Evolutionary conservation across 1,284 basidiomycete species (phyloP).

Genomic region (Heliocybe sulcata): DNA sequence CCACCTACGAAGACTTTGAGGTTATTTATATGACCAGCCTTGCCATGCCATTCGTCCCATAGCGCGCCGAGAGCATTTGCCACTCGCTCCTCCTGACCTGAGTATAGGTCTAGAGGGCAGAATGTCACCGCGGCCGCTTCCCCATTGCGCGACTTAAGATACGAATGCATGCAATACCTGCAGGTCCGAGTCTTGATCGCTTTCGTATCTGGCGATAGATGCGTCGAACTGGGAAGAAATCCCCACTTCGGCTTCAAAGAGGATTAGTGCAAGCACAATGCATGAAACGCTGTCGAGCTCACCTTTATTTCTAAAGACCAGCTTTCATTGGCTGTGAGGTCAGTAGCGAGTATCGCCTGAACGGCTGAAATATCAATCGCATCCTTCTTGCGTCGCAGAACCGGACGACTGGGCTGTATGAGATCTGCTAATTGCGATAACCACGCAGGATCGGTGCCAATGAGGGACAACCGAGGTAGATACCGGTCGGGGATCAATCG

Average conservation of each 20-base stretch:
- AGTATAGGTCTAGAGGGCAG: constrained; percentile 87
- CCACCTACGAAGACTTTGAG: constrained; percentile 73
- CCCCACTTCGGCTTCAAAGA: constrained; percentile 84
- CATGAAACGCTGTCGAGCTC: constrained; percentile 8
- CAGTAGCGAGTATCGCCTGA: constrained; percentile 65
- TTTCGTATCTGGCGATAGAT: constrained; percentile 52
- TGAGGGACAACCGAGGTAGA: constrained; percentile 50
- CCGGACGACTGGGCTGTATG: constrained; percentile 46
- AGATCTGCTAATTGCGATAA: constrained; percentile 40
- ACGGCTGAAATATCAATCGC: constrained; percentile 46
- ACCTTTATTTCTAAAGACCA: constrained; percentile 88
- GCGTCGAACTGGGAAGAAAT: constrained; percentile 62
- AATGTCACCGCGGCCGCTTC: constrained; percentile 44
- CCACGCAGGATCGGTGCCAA: constrained; percentile 41
- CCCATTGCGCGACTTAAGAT: constrained; percentile 37
- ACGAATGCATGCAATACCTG: constrained; percentile 86
- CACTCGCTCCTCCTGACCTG: constrained; percentile 51
- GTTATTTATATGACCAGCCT: constrained; percentile 67
- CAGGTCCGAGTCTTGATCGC: constrained; percentile 65
- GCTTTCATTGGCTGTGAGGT: constrained; percentile 56
- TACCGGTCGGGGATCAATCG: constrained; percentile 50
- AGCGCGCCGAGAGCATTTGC: constrained; percentile 58
- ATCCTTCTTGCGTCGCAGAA: constrained; percentile 43
- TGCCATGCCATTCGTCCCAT: constrained; percentile 67
- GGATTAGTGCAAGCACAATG: constrained; percentile 1